phyloP scores from a whole-genome alignment of 495 filamentous ascomycete genomes.

The Neurospora sp. region DNA sequence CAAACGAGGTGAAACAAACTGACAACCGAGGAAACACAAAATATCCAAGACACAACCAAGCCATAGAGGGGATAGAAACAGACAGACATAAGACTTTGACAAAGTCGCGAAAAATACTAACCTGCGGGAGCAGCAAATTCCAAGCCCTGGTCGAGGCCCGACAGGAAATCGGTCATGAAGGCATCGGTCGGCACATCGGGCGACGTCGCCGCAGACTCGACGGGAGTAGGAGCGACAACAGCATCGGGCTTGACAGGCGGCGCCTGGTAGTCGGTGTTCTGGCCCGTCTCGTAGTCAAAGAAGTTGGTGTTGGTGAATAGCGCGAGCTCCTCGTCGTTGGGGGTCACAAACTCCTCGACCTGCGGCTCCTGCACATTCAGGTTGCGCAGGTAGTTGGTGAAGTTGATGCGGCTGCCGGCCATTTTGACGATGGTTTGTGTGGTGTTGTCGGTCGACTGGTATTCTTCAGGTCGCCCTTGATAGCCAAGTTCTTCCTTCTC shows the following conservation, averaged over 20 bases:
- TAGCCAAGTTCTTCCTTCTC: background rate
- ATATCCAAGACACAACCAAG: background rate
- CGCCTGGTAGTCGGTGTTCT: constrained; percentile 30
- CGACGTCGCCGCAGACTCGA: constrained; percentile 6
- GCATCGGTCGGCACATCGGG: constrained; percentile 26
- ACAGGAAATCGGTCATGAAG: constrained; percentile 29
- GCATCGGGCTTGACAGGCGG: constrained; percentile 24
- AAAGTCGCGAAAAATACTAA: constrained; percentile 3
- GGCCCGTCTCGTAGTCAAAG: constrained; percentile 67
- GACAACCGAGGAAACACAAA: background rate
- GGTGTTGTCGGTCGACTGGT: background rate
- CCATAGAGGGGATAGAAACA: background rate
- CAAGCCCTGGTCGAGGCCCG: constrained; percentile 17
- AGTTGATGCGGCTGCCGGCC: constrained; percentile 45
- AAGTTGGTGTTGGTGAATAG: constrained; percentile 92
- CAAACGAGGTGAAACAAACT: background rate
- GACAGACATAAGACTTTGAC: background rate
- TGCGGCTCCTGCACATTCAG: constrained; percentile 68
- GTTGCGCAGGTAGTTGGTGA: constrained; percentile 79
- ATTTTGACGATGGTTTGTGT: background rate
- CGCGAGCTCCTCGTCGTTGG: constrained; percentile 63
- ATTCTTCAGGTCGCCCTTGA: background rate
- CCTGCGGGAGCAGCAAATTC: background rate
- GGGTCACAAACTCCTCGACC: constrained; percentile 49
- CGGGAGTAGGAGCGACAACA: constrained; percentile 17